Conservation (phyloP, 202 grass and related monocot genomes). For the Musa balbisiana region DNA sequence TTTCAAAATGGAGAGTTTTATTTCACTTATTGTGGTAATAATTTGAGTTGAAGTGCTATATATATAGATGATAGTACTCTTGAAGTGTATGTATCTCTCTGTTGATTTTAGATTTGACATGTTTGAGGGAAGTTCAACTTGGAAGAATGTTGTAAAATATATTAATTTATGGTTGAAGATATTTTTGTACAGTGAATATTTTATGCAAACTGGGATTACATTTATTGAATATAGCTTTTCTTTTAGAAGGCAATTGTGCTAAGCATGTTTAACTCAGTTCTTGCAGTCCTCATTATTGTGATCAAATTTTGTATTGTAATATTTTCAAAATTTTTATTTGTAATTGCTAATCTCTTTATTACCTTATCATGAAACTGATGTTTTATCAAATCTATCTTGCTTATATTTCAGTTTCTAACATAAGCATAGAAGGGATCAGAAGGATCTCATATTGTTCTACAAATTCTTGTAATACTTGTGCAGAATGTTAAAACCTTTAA, state of each 20-base stretch:
- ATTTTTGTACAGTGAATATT: too few species aligned
- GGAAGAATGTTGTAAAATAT: too few species aligned
- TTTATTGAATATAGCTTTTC: too few species aligned
- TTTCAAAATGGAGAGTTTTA: neutral
- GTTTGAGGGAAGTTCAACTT: too few species aligned
- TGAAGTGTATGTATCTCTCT: too few species aligned
- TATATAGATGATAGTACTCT: neutral
- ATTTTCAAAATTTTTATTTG: neutral
- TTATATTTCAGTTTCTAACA: conserved; percentile 2
- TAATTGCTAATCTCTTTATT: neutral
- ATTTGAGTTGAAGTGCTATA: neutral
- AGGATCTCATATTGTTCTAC: neutral
- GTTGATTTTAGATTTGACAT: too few species aligned
- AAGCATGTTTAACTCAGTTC: neutral
- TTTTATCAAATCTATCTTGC: neutral
- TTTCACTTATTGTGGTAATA: too few species aligned
- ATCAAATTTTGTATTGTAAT: neutral
- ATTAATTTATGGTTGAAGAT: too few species aligned
- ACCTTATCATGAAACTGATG: neutral
- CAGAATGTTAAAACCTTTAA: conserved; percentile 99
- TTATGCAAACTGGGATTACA: too few species aligned
- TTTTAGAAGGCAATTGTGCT: too few species aligned
- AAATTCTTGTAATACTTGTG: conserved; percentile 14
- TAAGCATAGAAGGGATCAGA: neutral
- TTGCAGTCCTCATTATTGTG: neutral